phyloP scores from a whole-genome alignment of 1,284 basidiomycete genomes.

The Cystobasidium pallidum region DNA sequence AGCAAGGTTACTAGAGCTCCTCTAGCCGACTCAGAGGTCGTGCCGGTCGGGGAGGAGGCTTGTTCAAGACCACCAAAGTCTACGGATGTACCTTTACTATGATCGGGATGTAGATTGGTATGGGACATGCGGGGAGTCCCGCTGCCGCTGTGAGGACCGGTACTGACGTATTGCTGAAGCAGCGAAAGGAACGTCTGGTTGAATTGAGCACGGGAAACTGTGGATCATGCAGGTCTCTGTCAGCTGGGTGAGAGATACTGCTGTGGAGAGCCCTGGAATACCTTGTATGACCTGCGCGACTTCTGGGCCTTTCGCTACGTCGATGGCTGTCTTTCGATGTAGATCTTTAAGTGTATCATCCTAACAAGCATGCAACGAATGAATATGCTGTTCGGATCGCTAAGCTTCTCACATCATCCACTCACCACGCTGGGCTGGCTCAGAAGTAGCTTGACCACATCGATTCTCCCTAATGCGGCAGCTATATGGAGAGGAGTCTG shows the following conservation, averaged over 20 bases:
- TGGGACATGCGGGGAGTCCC: constrained; percentile 10
- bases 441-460: constrained; percentile 63
- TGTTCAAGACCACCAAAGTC: constrained; percentile 17
- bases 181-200: constrained; percentile 75
- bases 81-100: background rate
- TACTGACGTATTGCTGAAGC: constrained; percentile 59
- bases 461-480: constrained; percentile 74
- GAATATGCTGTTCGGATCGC: background rate
- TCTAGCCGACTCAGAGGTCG: constrained; percentile 19
- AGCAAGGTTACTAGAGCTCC: constrained; percentile 15
- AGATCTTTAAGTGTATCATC: constrained; percentile 78
- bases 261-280: constrained; percentile 55
- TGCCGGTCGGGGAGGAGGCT: background rate
- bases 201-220: constrained; percentile 78
- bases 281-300: constrained; percentile 76
- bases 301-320: constrained; percentile 67
- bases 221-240: background rate
- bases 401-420: background rate
- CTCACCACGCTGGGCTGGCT: constrained; percentile 48
- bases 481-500: constrained; percentile 87
- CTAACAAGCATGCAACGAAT: constrained; percentile 61
- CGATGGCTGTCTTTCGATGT: constrained; percentile 71
- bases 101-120: constrained; percentile 3
- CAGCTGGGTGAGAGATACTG: constrained; percentile 13
- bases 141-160: constrained; percentile 33